Evolutionary conservation across 805 yeast species (phyloP).

Genomic region (Wickerhamiella kurtzmanii): DNA sequence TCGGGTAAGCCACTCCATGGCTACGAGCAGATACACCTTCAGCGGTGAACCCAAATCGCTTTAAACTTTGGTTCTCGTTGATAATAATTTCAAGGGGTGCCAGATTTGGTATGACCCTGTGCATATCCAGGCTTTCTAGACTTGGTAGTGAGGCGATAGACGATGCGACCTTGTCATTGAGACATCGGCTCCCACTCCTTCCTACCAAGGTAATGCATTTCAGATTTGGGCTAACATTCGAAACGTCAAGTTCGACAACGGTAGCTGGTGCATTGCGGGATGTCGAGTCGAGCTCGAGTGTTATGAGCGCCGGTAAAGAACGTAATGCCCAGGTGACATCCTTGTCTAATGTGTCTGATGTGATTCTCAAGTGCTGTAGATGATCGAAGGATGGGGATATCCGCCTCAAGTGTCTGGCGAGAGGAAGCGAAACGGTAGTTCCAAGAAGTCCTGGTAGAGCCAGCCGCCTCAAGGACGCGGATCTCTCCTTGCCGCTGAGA

Average conservation of each 20-base stretch:
- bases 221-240: background rate
- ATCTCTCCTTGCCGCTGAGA: background rate
- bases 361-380: slow-evolving; percentile 7
- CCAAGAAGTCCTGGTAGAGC: background rate
- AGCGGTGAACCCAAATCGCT: slow-evolving; percentile 15
- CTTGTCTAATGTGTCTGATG: slow-evolving; percentile 7
- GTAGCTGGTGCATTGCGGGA: background rate
- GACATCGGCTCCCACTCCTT: background rate
- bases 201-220: slow-evolving; percentile 6
- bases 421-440: background rate
- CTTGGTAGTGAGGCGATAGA: slow-evolving; percentile 5
- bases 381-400: background rate
- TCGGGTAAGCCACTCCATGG: slow-evolving; percentile 7
- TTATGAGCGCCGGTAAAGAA: slow-evolving; percentile 8
- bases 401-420: background rate
- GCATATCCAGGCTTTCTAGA: slow-evolving; percentile 9
- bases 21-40: slow-evolving; percentile 2
- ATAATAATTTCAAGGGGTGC: slow-evolving; percentile 7
- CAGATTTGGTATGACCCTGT: slow-evolving; percentile 6
- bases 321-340: slow-evolving; percentile 14
- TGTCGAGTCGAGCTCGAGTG: slow-evolving; percentile 7
- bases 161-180: slow-evolving; percentile 3
- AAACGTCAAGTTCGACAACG: background rate
- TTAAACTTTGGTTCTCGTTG: slow-evolving; percentile 6
- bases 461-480: background rate